Conservation (phyloP, 2,329 filamentous ascomycete species). For the Bimuria novae-zelandiae region DNA sequence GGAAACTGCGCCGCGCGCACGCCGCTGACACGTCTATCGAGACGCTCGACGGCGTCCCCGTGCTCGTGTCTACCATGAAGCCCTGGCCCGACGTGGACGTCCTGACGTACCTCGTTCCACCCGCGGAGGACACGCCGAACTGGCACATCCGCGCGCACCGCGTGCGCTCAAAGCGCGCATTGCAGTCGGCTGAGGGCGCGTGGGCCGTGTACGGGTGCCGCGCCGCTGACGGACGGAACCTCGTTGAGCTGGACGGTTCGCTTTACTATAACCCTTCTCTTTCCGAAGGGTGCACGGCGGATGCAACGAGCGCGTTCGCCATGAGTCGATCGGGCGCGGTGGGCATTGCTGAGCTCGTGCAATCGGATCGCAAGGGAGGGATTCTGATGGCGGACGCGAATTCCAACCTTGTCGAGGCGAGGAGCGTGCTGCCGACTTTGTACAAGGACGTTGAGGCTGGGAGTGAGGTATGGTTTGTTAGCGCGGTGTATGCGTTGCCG, state of each 20-base stretch:
- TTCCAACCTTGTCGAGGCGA: conserved; percentile 73
- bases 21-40: conserved; percentile 65
- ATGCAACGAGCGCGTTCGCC: conserved; percentile 46
- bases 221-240: conserved; percentile 61
- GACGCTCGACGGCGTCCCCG: conserved; percentile 57
- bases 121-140: conserved; percentile 58
- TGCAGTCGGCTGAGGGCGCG: conserved; percentile 74
- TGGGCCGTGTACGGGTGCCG: conserved; percentile 71
- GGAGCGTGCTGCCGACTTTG: conserved; percentile 73
- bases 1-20: conserved; percentile 75
- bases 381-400: conserved; percentile 79
- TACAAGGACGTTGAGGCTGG: conserved; percentile 64
- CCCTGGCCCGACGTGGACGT: conserved; percentile 72
- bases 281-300: conserved; percentile 46
- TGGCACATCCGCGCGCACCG: conserved; percentile 73
- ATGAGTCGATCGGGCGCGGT: conserved; percentile 57
- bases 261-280: conserved; percentile 43
- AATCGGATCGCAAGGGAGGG: conserved; percentile 58
- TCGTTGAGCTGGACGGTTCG: conserved; percentile 49
- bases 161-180: conserved; percentile 62
- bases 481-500: conserved; percentile 73
- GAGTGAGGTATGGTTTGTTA: conserved; percentile 68
- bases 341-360: conserved; percentile 54
- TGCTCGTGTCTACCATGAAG: conserved; percentile 71
- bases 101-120: conserved; percentile 68